Percentiles rank a stretch among this genome's conserved stretches.
phyloP scores from a whole-genome alignment of 1,139 yeast species.

The Scheffersomyces stambukii region DNA sequence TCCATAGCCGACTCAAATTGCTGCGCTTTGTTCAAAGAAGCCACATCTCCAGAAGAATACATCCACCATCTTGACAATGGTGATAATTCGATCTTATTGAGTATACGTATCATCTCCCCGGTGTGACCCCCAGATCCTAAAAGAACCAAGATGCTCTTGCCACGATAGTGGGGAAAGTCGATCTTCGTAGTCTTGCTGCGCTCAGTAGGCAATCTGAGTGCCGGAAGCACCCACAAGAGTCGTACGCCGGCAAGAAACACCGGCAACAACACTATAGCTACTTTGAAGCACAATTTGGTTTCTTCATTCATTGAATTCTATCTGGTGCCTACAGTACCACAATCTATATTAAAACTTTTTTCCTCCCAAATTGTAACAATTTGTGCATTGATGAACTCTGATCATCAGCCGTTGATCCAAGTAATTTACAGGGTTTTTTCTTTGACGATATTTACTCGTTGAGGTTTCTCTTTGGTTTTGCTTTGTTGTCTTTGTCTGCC shows the following conservation, averaged over 20 bases:
- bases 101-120: constrained; percentile 82
- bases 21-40: constrained; percentile 51
- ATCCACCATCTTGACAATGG: constrained; percentile 40
- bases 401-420: constrained; percentile 2
- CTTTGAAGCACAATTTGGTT: constrained; percentile 18
- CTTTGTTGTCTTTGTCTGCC: constrained; percentile 35
- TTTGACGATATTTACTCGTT: constrained; percentile 1
- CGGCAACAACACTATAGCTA: constrained; percentile 22
- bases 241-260: constrained; percentile 20
- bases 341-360: too few species aligned
- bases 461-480: constrained; percentile 1
- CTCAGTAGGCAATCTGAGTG: constrained; percentile 12
- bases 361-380: background rate
- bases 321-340: too few species aligned
- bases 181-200: background rate
- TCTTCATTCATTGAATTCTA: constrained; percentile 32
- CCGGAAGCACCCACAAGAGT: constrained; percentile 27
- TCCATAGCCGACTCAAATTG: too few species aligned
- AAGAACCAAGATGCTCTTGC: constrained; percentile 50
- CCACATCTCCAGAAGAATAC: constrained; percentile 52
- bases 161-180: background rate
- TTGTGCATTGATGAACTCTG: constrained; percentile 6
- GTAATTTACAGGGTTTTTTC: constrained; percentile 3
- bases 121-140: constrained; percentile 93
- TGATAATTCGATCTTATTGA: constrained; percentile 31